These are phyloP conservation scores for Sarcodon sp. DNA, from an alignment of 768 basidiomycete genomes.

Conservation along the genomic window DNA sequence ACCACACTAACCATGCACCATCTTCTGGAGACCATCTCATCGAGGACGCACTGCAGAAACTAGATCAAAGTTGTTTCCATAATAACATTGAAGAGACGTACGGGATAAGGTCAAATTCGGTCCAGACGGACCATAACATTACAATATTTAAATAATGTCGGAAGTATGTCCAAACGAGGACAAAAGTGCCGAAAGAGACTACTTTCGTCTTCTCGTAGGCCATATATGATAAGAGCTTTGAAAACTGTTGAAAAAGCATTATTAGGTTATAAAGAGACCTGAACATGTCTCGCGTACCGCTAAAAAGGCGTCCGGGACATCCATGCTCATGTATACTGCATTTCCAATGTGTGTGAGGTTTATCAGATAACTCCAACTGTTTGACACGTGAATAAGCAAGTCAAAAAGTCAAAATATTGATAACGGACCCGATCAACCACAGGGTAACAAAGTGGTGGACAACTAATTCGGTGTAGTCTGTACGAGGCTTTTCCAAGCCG, in stretches of 20 bases:
- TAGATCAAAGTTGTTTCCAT: background rate
- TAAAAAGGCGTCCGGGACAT: conserved; percentile 82
- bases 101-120: conserved; percentile 65
- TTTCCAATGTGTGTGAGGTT: conserved; percentile 85
- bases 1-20: conserved; percentile 59
- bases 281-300: conserved; percentile 37
- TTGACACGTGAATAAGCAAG: conserved; percentile 1
- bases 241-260: conserved; percentile 32
- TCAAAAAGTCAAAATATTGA: background rate
- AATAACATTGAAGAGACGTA: conserved; percentile 24
- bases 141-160: conserved; percentile 82
- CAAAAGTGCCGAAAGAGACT: conserved; percentile 49
- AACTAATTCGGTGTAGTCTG: conserved; percentile 80
- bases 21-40: conserved; percentile 45
- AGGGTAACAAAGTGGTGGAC: conserved; percentile 89
- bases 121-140: conserved; percentile 84
- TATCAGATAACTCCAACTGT: conserved; percentile 72
- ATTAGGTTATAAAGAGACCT: conserved; percentile 12
- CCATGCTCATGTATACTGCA: conserved; percentile 93
- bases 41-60: conserved; percentile 28
- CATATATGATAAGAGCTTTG: conserved; percentile 85
- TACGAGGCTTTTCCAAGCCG: conserved; percentile 86
- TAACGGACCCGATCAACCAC: conserved; percentile 77
- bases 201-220: conserved; percentile 51
- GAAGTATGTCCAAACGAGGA: conserved; percentile 84